phyloP scores from a whole-genome alignment of 129 eudicot species.

The Escallonia rubra region DNA sequence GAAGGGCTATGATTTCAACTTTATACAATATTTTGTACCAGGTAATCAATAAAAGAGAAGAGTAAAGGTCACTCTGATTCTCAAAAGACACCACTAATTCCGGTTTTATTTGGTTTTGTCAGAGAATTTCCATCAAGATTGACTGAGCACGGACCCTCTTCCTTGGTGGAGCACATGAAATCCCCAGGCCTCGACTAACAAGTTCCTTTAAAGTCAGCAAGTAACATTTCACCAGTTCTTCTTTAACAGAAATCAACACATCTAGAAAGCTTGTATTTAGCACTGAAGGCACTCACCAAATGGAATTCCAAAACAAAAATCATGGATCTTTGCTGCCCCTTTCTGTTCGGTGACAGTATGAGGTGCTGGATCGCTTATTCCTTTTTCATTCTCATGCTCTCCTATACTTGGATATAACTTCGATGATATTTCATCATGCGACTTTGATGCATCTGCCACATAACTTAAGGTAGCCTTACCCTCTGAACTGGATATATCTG shows the following conservation, averaged over 20 bases:
- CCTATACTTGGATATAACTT: conserved; percentile 28
- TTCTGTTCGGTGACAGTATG: conserved; percentile 29
- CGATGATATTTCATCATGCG: conserved; percentile 31
- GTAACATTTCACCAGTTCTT: neutral
- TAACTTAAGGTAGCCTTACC: conserved; percentile 29
- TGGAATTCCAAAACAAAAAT: conserved; percentile 92
- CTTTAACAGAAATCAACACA: neutral
- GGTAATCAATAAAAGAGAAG: too few relatives aligned
- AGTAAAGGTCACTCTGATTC: too few relatives aligned
- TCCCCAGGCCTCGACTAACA: neutral
- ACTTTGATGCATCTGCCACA: conserved; percentile 31
- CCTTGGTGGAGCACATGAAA: too few relatives aligned
- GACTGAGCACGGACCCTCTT: too few relatives aligned
- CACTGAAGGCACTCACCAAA: conserved; percentile 53
- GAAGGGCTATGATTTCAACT: too few relatives aligned
- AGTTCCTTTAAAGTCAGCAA: neutral
- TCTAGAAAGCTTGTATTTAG: neutral
- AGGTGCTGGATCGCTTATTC: conserved; percentile 29
- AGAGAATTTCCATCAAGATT: too few relatives aligned
- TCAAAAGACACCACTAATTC: too few relatives aligned
- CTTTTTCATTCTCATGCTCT: conserved; percentile 32
- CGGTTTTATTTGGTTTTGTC: too few relatives aligned
- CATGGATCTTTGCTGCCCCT: conserved; percentile 82
- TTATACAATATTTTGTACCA: too few relatives aligned
- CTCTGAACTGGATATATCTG: conserved; percentile 33